Evolutionary conservation across 2,329 filamentous ascomycete genomes (phyloP), one percentile per base, ranked within the genome.

Genomic region (Arthrobotrys entomopaga): DNA sequence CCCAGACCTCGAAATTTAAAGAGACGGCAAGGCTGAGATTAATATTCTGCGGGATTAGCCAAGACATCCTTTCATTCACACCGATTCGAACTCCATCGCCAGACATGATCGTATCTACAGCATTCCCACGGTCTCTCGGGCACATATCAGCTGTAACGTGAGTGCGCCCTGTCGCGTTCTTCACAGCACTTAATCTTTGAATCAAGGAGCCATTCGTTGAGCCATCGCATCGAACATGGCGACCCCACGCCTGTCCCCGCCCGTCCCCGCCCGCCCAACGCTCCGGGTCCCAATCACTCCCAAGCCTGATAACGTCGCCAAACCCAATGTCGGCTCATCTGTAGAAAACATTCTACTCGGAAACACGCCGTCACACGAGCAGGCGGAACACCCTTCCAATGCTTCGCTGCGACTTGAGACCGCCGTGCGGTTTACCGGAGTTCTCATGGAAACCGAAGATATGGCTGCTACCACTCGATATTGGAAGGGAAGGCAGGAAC

Each of bases 401-500:
- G 2, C 40, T 2, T 72, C 60, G 29, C 19, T 72, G 19, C 56
- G 38, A 10, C 48, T 72, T 6, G 67, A 72, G 46, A 72, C 67
- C 15, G 48, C 67, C 15, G 67, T 72, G 26, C 61, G 53, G 29
- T 72, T 72, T 40, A 60, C 40, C 19, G 50, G 59, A 4, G 22
- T 26, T 3, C 16, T 52, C 20, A 11, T 53, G 6, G 67, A 59
- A 65, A 53, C 58, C 11, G 67, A 65, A 50, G 67, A 65, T 49
- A 16, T 65, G 38, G 54, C 16, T 10, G 59, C 67, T 13, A 48
- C 60, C 13, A 16, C 53, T 15, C 16, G 13, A 16, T 49, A 72
- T 34, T 72, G 59, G 67, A 65, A 34, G 24, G 59, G 43, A 24
- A 56, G 60, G 54, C 67, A 72, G 54, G 67, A 72, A 46, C 67